Evolutionary conservation across 2,329 filamentous ascomycete species (phyloP).

Genomic region (Aspergillus sp.): DNA sequence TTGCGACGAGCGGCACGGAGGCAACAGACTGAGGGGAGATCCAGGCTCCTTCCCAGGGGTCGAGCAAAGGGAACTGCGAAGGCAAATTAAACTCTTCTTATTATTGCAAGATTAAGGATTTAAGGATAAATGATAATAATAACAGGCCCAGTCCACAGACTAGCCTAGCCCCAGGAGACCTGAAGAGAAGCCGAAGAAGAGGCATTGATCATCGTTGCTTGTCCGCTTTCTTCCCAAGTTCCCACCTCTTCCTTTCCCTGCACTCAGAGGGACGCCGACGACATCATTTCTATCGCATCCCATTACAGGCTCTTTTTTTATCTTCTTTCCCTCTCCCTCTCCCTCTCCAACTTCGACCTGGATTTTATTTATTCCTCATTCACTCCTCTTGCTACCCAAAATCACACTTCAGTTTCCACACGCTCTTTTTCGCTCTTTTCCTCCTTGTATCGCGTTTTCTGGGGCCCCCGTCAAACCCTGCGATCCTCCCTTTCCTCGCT

Average conservation of each 20-base stretch:
- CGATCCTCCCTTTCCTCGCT: constrained; percentile 13
- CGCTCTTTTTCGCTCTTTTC: constrained; percentile 11
- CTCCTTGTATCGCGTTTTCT: constrained; percentile 7
- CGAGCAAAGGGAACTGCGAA: neutral
- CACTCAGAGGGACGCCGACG: constrained; percentile 6
- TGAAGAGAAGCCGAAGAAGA: constrained; percentile 5
- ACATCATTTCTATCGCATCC: constrained; percentile 16
- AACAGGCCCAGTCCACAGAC: constrained; percentile 14
- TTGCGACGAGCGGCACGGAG: neutral
- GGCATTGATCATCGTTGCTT: constrained; percentile 6
- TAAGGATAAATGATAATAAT: constrained; percentile 2
- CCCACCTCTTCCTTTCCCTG: constrained; percentile 8
- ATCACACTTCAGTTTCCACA: constrained; percentile 5
- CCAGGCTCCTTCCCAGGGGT: constrained; percentile 24
- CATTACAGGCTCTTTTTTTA: constrained; percentile 12
- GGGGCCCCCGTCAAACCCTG: constrained; percentile 2
- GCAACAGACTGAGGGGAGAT: neutral
- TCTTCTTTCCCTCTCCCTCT: constrained; percentile 15
- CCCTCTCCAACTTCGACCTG: constrained; percentile 18
- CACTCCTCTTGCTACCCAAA: neutral
- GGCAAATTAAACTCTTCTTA: constrained; percentile 10
- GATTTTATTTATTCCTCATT: constrained; percentile 8
- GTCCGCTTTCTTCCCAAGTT: neutral
- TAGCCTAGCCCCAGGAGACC: constrained; percentile 1
- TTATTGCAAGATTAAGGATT: neutral